Conservation (phyloP, 345 rosid species). For the Brassica juncea region DNA sequence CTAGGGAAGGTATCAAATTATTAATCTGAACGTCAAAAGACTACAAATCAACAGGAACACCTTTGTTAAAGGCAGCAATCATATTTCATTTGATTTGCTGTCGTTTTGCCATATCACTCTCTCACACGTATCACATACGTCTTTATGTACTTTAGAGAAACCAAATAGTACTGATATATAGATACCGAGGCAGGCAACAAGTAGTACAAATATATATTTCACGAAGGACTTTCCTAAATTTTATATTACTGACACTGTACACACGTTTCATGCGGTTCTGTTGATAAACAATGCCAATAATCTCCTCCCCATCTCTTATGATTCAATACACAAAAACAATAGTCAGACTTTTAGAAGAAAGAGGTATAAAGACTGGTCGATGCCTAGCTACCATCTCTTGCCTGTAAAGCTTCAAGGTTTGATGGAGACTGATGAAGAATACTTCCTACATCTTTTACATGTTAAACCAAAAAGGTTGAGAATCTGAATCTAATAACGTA, state of each 20-base stretch:
- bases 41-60: background rate
- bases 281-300: background rate
- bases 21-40: background rate
- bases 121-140: background rate
- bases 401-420: no score
- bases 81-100: background rate
- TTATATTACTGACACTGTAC: constrained; percentile 8
- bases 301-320: background rate
- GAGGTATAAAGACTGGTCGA: background rate
- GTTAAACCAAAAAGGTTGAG: no score
- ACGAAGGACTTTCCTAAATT: no score
- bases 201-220: no score
- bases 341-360: background rate
- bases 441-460: no score
- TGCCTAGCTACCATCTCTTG: background rate
- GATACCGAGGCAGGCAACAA: background rate
- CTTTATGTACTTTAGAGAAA: background rate
- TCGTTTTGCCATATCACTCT: background rate
- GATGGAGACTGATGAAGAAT: no score
- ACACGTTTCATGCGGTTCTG: constrained; percentile 9
- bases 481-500: no score
- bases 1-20: background rate
- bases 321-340: background rate
- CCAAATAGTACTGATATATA: background rate
- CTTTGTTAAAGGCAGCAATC: background rate